Base-by-base conservation (phyloP, 805 yeast species). In the Suhomyces faveliae region DNA sequence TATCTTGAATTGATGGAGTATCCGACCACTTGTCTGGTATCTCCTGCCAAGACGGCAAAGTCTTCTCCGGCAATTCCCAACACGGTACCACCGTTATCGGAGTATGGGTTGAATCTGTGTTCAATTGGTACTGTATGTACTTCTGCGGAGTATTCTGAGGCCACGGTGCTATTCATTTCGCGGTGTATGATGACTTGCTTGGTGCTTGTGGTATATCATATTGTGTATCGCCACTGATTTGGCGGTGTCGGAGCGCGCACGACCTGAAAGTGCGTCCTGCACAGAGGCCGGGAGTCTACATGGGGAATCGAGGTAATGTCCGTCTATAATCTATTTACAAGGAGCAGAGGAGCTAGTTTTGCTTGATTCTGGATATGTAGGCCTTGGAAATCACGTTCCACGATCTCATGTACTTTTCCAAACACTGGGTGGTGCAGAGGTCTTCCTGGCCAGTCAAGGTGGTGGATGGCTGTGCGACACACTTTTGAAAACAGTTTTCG, bases 11-110 rank as follows among this genome's bases (percentile, higher is more conserved):
- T 90, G 67, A 94, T 94, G 53, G 88, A 84, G 71, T 90, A 94
- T 19, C 97, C 99, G 15, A 87, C 84, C 4, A 96, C 89, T 62
- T 87, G 95, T 75, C 99, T 85, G n/a, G 99, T 94, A 67, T 94
- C 99, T 40, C 98, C 98, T 0, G 99, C 99, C 51, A 94, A 76
- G 29, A 94, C 94, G 15, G 96, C 97, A 62, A 90, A 94, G 68
- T 94, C 97, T 66, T 89, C 88, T 43, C 99, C 99, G 1, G 99
- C 97, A 68, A 94, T 94, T 45, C 98, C 99, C 57, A 94, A 73
- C 47, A 92, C 91, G 6, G 98, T 92, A 61, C 99, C 99, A 59
- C 99, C 99, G 60, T 91, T 89, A 68, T 91, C 96, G 24, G 92
- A 74, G 73, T 90, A 90, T 33, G 97, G 97, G 63, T 90, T 89